Conservation (phyloP, 768 basidiomycete genomes). For the Paxillus involutus region DNA sequence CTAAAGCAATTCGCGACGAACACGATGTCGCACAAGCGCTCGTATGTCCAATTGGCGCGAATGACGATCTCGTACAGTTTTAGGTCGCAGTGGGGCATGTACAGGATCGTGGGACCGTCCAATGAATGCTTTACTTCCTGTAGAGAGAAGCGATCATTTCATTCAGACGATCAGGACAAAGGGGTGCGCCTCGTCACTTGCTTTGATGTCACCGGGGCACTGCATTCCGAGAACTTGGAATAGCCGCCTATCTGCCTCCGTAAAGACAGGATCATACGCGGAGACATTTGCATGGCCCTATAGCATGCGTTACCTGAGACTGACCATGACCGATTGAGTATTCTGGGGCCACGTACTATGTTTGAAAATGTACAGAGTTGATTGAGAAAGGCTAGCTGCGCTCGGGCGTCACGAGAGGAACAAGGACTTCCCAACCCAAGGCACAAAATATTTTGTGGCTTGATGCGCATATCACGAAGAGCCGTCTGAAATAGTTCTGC, state of each 20-base stretch:
- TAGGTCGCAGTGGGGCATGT: constrained; percentile 81
- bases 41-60: constrained; percentile 56
- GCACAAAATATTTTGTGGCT: constrained; percentile 49
- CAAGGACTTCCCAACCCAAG: constrained; percentile 77
- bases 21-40: constrained; percentile 46
- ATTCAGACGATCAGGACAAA: constrained; percentile 1
- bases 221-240: constrained; percentile 40
- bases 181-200: constrained; percentile 26
- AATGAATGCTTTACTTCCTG: constrained; percentile 36
- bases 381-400: constrained; percentile 68
- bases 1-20: constrained; percentile 65
- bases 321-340: constrained; percentile 14
- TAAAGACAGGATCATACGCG: constrained; percentile 75
- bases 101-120: constrained; percentile 56
- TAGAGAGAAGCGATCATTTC: background rate
- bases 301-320: constrained; percentile 3
- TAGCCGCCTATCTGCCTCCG: constrained; percentile 54
- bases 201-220: constrained; percentile 46
- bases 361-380: constrained; percentile 50
- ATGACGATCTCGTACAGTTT: constrained; percentile 67
- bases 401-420: constrained; percentile 57
- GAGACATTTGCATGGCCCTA: constrained; percentile 51
- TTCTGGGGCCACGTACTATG: constrained; percentile 51
- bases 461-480: constrained; percentile 24
- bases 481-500: constrained; percentile 39